These are phyloP conservation scores for Collybia nuda DNA, from an alignment of 768 basidiomycete genomes.

Conservation along the genomic window DNA sequence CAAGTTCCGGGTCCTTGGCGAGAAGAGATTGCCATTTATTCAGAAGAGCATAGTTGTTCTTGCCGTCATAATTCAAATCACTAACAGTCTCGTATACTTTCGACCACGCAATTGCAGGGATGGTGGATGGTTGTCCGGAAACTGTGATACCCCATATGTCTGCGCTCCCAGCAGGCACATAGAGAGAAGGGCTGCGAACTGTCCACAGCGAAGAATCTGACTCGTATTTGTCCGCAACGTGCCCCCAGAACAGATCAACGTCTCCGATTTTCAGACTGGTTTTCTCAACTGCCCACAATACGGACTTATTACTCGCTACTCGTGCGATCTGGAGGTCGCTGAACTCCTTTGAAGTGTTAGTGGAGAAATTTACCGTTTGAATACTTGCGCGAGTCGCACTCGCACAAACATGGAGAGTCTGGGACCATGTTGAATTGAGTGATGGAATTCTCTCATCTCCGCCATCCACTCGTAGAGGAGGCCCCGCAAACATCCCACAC, in stretches of 20 bases:
- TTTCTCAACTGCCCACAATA: slow-evolving; percentile 13
- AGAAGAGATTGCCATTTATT: too few relatives aligned
- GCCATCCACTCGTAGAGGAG: slow-evolving; percentile 16
- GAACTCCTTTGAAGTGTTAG: slow-evolving; percentile 8
- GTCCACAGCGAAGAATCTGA: background rate
- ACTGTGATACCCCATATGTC: too few relatives aligned
- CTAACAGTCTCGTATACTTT: too few relatives aligned
- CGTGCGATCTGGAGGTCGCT: slow-evolving; percentile 5
- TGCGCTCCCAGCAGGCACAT: slow-evolving; percentile 10
- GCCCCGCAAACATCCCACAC: slow-evolving; percentile 16
- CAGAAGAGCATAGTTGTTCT: too few relatives aligned
- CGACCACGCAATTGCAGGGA: too few relatives aligned
- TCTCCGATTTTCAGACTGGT: slow-evolving; percentile 5
- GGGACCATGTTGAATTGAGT: slow-evolving; percentile 19
- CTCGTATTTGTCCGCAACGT: background rate
- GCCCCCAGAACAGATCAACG: slow-evolving; percentile 16
- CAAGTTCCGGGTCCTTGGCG: too few relatives aligned
- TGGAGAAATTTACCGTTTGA: slow-evolving; percentile 12
- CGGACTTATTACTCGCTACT: slow-evolving; percentile 8
- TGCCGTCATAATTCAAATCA: too few relatives aligned
- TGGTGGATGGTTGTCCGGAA: too few relatives aligned
- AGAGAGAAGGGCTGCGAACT: slow-evolving; percentile 11
- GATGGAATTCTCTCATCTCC: slow-evolving; percentile 12
- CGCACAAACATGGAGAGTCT: slow-evolving; percentile 15
- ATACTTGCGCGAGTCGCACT: slow-evolving; percentile 14